Base-by-base conservation (phyloP, 2,329 filamentous ascomycete species). In the Sporothrix mexicana region DNA sequence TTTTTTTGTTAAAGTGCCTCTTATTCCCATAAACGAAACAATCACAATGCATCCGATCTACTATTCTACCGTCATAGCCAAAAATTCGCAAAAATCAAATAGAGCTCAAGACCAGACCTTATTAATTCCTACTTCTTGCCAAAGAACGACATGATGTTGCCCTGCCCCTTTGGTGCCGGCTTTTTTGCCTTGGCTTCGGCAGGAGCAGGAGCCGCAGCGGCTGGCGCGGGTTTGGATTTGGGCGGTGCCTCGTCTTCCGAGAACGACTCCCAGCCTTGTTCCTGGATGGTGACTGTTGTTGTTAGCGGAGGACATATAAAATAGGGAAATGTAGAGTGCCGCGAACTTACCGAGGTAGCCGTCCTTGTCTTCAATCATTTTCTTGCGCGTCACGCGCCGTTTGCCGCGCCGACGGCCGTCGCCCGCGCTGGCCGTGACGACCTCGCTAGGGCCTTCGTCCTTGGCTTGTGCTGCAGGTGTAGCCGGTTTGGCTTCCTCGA, bases 131-230 rank as follows among this genome's bases (percentile, higher is more conserved):
- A 92, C 78, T 94, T 96, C 84, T 97, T 97, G 57, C 88, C 87
- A 81, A 97, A 97, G 82, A 97, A 97, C 0, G 91, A 94, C 91
- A 95, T 97, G 79, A 97, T 97, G 79, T 86, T 97, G 2, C 94
- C 94, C 78, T 94, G 91, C 2, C 88, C 80, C 79, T 93, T 93
- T 0, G 84, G 83, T 1, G 82, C 82, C 23, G 83, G 78, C 79
- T 91, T 92, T 77, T 87, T 90, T 30, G 85, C 80, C 77, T 87
- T 89, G 62, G 86, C 83, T 13, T 86, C 85, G 25, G 83, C 80
- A 7, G 84, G 81, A 1, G 83, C 84, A 70, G 80, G 59, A 4
- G 70, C 9, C 2, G 70, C 49, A 23, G 62, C 43, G 1, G 43
- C 61, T 78, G 82, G 75, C 73, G 82, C 76, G 70, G 81, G 75